Percentiles rank a stretch among this genome's conserved stretches.
These are phyloP conservation scores for Xerocomellus intermedius DNA, from an alignment of 768 basidiomycete species.

Conservation along the genomic window DNA sequence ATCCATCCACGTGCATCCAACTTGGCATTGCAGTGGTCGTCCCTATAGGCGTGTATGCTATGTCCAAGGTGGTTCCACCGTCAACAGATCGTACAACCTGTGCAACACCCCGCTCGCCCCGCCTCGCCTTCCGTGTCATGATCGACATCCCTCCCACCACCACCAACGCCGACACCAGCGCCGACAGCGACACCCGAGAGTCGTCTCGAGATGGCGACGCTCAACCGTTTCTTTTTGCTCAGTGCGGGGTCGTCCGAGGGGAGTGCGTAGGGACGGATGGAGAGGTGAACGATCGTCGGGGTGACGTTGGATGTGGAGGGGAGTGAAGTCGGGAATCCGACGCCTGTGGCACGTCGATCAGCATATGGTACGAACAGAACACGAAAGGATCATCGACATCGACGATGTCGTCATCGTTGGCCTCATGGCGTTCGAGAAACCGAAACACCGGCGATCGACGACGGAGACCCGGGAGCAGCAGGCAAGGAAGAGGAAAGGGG, in stretches of 20 bases:
- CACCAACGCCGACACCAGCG: background rate
- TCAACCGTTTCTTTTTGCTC: constrained; percentile 53
- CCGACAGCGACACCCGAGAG: constrained; percentile 10
- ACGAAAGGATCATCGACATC: background rate
- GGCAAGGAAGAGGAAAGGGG: background rate
- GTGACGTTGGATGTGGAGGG: constrained; percentile 30
- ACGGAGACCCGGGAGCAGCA: background rate
- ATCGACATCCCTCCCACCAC: background rate
- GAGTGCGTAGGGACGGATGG: constrained; percentile 59
- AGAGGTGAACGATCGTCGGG: constrained; percentile 74
- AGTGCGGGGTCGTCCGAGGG: constrained; percentile 47
- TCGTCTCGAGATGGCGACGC: constrained; percentile 29
- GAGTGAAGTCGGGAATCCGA: constrained; percentile 32
- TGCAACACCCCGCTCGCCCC: constrained; percentile 34
- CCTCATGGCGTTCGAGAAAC: background rate
- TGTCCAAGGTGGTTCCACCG: background rate
- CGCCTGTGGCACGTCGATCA: constrained; percentile 17
- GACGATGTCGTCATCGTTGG: background rate
- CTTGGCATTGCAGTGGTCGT: no score
- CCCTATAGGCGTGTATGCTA: background rate
- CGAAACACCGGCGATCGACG: background rate
- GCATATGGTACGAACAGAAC: background rate
- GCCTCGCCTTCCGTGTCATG: constrained; percentile 15
- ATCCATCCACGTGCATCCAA: background rate
- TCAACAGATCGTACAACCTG: constrained; percentile 41